phyloP scores from a whole-genome alignment of 345 rosid species.

The Brassica carinata region DNA sequence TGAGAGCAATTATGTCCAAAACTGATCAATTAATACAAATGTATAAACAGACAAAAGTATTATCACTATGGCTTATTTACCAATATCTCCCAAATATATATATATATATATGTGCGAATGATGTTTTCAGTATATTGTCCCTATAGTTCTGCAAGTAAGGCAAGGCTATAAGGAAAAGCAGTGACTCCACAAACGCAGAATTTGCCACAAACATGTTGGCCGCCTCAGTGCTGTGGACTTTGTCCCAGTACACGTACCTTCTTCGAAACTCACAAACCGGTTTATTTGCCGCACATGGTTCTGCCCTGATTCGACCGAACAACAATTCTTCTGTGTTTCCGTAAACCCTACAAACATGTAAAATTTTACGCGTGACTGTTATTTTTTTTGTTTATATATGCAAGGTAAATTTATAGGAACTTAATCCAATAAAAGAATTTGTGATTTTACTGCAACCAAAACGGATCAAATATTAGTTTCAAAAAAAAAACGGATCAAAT shows the following conservation, averaged over 20 bases:
- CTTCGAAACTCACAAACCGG: constrained; percentile 26
- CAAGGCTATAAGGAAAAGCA: constrained; percentile 32
- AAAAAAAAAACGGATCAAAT: not conserved
- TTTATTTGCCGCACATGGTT: constrained; percentile 27
- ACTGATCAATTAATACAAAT: no score
- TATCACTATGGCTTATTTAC: no score
- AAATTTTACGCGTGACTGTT: not conserved
- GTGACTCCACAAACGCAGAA: constrained; percentile 24
- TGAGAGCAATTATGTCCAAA: no score
- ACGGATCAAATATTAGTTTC: no score
- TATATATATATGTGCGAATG: not conserved
- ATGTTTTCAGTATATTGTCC: not conserved
- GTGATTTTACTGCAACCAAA: not conserved
- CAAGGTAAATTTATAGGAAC: not conserved
- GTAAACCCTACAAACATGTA: constrained; percentile 24
- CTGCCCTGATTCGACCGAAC: constrained; percentile 30
- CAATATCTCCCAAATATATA: no score
- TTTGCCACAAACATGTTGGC: constrained; percentile 4
- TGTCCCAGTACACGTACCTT: constrained; percentile 39
- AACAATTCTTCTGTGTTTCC: constrained; percentile 25
- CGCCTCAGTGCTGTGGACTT: constrained; percentile 41
- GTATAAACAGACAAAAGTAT: no score
- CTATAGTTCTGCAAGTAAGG: constrained; percentile 9
- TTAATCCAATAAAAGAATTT: not conserved
- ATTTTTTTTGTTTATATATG: not conserved